Evolutionary conservation across 2,329 filamentous ascomycete genomes (phyloP).

Genomic region (Cytospora chrysosperma): DNA sequence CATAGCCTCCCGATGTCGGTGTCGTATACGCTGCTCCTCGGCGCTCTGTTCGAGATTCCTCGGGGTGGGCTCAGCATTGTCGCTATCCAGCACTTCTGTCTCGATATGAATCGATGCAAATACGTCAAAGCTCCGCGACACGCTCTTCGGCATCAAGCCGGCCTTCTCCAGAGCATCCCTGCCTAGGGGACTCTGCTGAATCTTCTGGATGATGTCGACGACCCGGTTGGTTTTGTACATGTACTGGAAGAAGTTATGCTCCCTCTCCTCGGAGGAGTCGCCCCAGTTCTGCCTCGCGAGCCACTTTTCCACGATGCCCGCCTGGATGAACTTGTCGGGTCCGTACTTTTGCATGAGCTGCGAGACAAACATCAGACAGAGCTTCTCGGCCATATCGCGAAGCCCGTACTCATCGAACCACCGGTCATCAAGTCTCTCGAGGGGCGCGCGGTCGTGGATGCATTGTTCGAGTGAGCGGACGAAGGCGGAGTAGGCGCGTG

Average conservation of each 20-base stretch:
- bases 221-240: conserved; percentile 52
- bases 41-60: conserved; percentile 52
- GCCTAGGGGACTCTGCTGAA: conserved; percentile 51
- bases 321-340: conserved; percentile 56
- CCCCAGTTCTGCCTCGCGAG: conserved; percentile 73
- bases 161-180: conserved; percentile 50
- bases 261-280: conserved; percentile 49
- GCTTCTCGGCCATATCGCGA: conserved; percentile 60
- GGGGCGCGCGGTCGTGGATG: conserved; percentile 46
- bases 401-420: conserved; percentile 63
- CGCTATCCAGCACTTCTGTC: conserved; percentile 23
- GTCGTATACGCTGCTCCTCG: conserved; percentile 70
- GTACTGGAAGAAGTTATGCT: conserved; percentile 54
- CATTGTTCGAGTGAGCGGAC: conserved; percentile 61
- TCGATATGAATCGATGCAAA: conserved; percentile 23
- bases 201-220: conserved; percentile 50
- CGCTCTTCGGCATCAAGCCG: conserved; percentile 43
- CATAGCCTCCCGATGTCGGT: conserved; percentile 82
- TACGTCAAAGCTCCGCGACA: conserved; percentile 26
- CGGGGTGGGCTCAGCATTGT: conserved; percentile 35
- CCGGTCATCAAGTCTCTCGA: conserved; percentile 52
- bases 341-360: conserved; percentile 61
- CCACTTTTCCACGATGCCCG: conserved; percentile 70
- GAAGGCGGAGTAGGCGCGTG: conserved; percentile 54
- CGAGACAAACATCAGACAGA: conserved; percentile 56